These are phyloP conservation scores for Posidonia australis DNA, from an alignment of 106 monocot genomes.

Conservation along the genomic window DNA sequence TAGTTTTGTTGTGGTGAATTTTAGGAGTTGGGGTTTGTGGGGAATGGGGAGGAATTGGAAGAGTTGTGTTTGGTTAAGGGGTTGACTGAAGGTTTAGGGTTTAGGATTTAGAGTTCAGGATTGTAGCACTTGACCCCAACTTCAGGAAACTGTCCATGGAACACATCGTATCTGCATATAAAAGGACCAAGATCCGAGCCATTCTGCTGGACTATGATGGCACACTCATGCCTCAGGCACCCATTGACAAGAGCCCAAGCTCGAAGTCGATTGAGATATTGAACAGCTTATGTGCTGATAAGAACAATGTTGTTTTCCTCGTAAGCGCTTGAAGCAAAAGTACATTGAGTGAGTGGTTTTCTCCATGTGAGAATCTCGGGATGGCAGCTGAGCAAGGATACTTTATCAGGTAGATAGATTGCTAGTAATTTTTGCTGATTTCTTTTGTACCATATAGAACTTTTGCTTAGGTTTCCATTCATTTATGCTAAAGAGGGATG, in stretches of 20 bases:
- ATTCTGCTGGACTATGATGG: constrained; percentile 26
- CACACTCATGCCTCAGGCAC: constrained; percentile 23
- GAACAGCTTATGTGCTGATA: constrained; percentile 12
- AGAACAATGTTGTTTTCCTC: constrained; percentile 18
- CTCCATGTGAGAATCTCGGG: constrained; percentile 18
- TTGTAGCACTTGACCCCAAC: constrained; percentile 20
- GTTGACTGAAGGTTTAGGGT: too few species aligned
- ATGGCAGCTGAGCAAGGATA: constrained; percentile 26
- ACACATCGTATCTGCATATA: constrained; percentile 19
- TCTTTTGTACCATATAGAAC: not conserved
- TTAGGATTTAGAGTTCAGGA: too few species aligned
- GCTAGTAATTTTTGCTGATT: not conserved
- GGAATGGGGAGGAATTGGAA: too few species aligned
- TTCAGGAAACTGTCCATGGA: constrained; percentile 27
- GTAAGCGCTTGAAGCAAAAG: constrained; percentile 21
- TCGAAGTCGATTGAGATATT: constrained; percentile 20
- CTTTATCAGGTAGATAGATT: constrained; percentile 13
- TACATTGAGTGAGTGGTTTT: constrained; percentile 19
- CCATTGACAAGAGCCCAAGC: constrained; percentile 22
- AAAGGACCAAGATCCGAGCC: constrained; percentile 15
- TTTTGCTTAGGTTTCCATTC: not conserved
- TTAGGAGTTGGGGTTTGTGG: too few species aligned
- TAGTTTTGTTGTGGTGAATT: too few species aligned
- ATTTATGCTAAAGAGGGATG: constrained; percentile 14
- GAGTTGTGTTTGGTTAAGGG: too few species aligned